A percentile compares a stretch with the other conserved stretches of the same genome.
phyloP scores from a whole-genome alignment of 2,329 filamentous ascomycete genomes.

The Trichoderma pleuroti region DNA sequence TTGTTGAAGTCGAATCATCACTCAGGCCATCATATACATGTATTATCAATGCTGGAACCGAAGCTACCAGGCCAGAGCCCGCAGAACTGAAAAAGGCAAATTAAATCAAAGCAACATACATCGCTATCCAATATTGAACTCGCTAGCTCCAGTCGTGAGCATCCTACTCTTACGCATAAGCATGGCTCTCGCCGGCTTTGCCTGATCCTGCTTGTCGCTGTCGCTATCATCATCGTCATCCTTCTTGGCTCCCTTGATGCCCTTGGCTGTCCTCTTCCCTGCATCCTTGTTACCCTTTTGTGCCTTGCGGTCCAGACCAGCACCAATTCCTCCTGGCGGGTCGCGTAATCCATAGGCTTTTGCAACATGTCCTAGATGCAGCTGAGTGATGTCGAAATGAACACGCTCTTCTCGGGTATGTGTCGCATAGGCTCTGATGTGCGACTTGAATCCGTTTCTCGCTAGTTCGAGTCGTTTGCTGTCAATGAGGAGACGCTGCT shows the following conservation, averaged over 20 bases:
- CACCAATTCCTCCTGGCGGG: constrained; percentile 76
- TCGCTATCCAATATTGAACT: constrained; percentile 64
- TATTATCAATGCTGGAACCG: neutral
- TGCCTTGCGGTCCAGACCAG: constrained; percentile 48
- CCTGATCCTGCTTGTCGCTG: constrained; percentile 31
- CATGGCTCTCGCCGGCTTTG: constrained; percentile 38
- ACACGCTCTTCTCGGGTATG: constrained; percentile 80
- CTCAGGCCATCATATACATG: no score
- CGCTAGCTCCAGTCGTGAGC: constrained; percentile 60
- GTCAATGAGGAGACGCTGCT: constrained; percentile 58
- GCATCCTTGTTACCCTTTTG: constrained; percentile 32
- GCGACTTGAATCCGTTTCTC: constrained; percentile 81
- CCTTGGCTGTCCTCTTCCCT: constrained; percentile 25
- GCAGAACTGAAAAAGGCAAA: neutral
- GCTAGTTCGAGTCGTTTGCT: constrained; percentile 73
- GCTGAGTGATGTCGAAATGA: constrained; percentile 86
- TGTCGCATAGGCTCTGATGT: constrained; percentile 91
- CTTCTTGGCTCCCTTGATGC: neutral
- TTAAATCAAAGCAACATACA: neutral
- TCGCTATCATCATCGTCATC: constrained; percentile 37
- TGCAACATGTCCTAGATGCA: constrained; percentile 89
- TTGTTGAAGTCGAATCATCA: no score
- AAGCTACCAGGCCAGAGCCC: neutral
- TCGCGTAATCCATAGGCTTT: constrained; percentile 92
- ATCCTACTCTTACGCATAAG: constrained; percentile 61